These are phyloP conservation scores for Lablab purpureus DNA, from an alignment of 306 rosid genomes.

Conservation along the genomic window DNA sequence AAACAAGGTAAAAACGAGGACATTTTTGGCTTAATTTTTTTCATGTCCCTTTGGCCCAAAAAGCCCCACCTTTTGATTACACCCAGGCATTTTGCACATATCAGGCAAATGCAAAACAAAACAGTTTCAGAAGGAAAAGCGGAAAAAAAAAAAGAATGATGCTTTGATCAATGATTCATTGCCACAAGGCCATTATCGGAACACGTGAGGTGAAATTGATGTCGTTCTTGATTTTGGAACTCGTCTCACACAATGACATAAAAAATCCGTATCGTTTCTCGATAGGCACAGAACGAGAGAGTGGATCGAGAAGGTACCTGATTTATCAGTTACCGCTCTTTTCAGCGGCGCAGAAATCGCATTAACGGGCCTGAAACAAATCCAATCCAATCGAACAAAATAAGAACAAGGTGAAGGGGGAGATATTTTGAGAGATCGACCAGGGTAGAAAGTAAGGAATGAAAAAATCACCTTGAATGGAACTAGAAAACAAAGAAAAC, in stretches of 20 bases:
- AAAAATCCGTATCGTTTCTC: slow-evolving; percentile 8
- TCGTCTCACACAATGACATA: slow-evolving; percentile 15
- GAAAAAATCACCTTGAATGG: slow-evolving; percentile 12
- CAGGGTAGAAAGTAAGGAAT: not conserved
- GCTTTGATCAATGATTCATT: not conserved
- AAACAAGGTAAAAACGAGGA: slow-evolving; percentile 10
- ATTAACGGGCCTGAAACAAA: slow-evolving; percentile 26
- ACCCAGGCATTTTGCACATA: not conserved
- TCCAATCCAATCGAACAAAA: not conserved
- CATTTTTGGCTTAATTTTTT: slow-evolving; percentile 18
- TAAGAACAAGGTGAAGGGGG: not conserved
- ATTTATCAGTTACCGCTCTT: slow-evolving; percentile 21
- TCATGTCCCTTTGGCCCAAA: not conserved
- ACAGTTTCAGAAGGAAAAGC: not conserved
- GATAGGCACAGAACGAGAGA: not conserved
- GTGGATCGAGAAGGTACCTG: slow-evolving; percentile 47
- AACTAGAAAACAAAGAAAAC: slow-evolving; percentile 19
- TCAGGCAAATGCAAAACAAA: not conserved
- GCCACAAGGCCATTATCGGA: slow-evolving; percentile 3
- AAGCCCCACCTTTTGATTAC: slow-evolving; percentile 13
- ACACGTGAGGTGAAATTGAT: not conserved
- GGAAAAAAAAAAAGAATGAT: not conserved
- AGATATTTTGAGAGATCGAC: not conserved
- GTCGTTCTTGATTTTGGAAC: not conserved
- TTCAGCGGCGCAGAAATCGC: not conserved